Percentiles rank a stretch among this genome's conserved stretches.
Conservation (phyloP, 1,284 basidiomycete species). For the Apiotrichum montevideense region DNA sequence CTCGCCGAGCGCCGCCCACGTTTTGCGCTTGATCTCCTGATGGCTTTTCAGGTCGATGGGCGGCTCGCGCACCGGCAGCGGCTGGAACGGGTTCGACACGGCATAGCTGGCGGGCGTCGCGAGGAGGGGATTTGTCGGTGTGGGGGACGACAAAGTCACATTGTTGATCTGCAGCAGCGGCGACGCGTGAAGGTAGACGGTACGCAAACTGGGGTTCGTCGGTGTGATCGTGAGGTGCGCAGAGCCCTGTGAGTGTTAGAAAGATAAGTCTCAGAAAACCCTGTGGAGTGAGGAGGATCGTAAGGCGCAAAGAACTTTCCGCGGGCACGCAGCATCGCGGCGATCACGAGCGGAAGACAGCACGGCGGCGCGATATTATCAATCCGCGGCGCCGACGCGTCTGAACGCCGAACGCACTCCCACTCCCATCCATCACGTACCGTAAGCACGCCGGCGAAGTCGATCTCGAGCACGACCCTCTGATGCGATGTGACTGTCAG, state of each 20-base stretch:
- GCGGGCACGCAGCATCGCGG: too few relatives aligned
- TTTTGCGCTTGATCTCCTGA: slow-evolving; percentile 85
- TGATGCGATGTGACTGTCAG: slow-evolving; percentile 34
- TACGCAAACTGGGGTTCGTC: slow-evolving; percentile 35
- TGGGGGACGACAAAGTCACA: slow-evolving; percentile 41
- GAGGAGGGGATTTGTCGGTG: slow-evolving; percentile 29
- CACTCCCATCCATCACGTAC: slow-evolving; percentile 15
- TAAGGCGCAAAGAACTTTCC: too few relatives aligned
- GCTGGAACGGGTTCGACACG: slow-evolving; percentile 56
- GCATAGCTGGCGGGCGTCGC: slow-evolving; percentile 68
- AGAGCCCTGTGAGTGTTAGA: slow-evolving; percentile 23
- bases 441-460: slow-evolving; percentile 37
- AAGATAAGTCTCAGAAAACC: too few relatives aligned
- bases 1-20: slow-evolving; percentile 84
- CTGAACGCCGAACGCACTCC: too few relatives aligned
- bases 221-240: slow-evolving; percentile 43
- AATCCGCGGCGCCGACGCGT: too few relatives aligned
- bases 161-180: slow-evolving; percentile 35
- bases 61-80: slow-evolving; percentile 30
- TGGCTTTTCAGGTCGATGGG: slow-evolving; percentile 75
- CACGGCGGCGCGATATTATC: too few relatives aligned
- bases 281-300: too few relatives aligned
- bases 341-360: too few relatives aligned
- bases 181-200: slow-evolving; percentile 43
- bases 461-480: slow-evolving; percentile 43